Conservation (phyloP, 2,329 filamentous ascomycete species). For the Beauveria brongniartii region DNA sequence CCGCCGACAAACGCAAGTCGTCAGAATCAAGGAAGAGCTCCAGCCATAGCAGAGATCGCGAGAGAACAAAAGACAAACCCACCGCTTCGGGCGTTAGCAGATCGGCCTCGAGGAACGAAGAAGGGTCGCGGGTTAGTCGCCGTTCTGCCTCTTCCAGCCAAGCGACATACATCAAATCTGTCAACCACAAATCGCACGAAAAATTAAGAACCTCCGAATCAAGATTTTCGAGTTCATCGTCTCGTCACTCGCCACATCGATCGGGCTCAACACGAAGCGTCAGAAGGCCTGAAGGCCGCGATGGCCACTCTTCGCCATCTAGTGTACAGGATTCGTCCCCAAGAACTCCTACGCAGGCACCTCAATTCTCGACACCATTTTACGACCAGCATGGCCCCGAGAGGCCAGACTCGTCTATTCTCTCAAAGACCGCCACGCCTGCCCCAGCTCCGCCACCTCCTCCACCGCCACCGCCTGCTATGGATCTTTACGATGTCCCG, state of each 20-base stretch:
- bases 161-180: slow-evolving; percentile 41
- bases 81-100: slow-evolving; percentile 36
- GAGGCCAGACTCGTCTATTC: slow-evolving; percentile 22
- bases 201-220: slow-evolving; percentile 27
- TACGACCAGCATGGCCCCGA: slow-evolving; percentile 34
- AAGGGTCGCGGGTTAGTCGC: slow-evolving; percentile 43
- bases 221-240: slow-evolving; percentile 26
- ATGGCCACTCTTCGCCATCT: slow-evolving; percentile 39
- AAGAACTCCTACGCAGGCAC: slow-evolving; percentile 49
- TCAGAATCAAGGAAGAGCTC: slow-evolving; percentile 15
- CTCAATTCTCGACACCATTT: slow-evolving; percentile 39
- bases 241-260: slow-evolving; percentile 27
- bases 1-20: slow-evolving; percentile 29
- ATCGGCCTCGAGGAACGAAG: slow-evolving; percentile 38
- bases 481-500: slow-evolving; percentile 62
- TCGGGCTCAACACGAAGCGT: slow-evolving; percentile 29
- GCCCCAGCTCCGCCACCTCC: slow-evolving; percentile 32
- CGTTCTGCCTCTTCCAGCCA: slow-evolving; percentile 52
- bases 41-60: slow-evolving; percentile 5
- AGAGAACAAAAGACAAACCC: slow-evolving; percentile 28
- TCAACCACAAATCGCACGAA: slow-evolving; percentile 27
- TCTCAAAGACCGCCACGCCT: slow-evolving; percentile 33
- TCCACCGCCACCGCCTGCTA: slow-evolving; percentile 58
- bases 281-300: slow-evolving; percentile 29
- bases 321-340: slow-evolving; percentile 49